Evolutionary conservation across 2,329 filamentous ascomycete species (phyloP).

Genomic region (Talaromyces marneffei): DNA sequence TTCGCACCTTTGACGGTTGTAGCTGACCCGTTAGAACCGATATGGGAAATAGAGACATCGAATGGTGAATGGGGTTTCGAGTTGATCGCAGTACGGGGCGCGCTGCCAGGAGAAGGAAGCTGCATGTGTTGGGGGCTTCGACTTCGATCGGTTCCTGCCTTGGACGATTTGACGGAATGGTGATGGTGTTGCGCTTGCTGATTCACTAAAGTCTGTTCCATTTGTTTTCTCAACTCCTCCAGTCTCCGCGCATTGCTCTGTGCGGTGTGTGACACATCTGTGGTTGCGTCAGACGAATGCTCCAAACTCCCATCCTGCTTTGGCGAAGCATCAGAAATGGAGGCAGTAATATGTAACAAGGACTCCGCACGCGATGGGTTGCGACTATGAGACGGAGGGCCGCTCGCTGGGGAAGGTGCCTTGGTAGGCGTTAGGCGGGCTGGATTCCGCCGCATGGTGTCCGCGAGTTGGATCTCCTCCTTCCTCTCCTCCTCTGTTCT

Average conservation of each 20-base stretch:
- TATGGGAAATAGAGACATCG: constrained; percentile 13
- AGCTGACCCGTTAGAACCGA: constrained; percentile 29
- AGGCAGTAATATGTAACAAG: constrained; percentile 5
- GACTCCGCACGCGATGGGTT: constrained; percentile 19
- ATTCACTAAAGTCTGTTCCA: constrained; percentile 38
- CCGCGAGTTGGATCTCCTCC: neutral
- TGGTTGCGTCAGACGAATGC: constrained; percentile 18
- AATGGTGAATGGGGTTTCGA: constrained; percentile 23
- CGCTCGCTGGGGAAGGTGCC: constrained; percentile 28
- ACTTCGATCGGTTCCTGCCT: neutral
- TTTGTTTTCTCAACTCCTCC: constrained; percentile 37
- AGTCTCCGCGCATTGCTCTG: constrained; percentile 33
- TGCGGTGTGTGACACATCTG: constrained; percentile 25
- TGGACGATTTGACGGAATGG: constrained; percentile 9
- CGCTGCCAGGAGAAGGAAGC: neutral
- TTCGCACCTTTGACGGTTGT: constrained; percentile 27
- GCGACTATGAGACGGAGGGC: constrained; percentile 22
- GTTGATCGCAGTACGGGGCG: constrained; percentile 14
- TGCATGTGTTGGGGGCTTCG: neutral
- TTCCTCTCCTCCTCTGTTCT: constrained; percentile 6
- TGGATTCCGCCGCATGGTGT: constrained; percentile 27
- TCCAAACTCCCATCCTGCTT: neutral
- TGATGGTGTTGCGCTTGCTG: constrained; percentile 36
- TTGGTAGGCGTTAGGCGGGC: constrained; percentile 37
- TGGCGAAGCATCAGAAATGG: constrained; percentile 4